Evolutionary conservation across 2,329 filamentous ascomycete species (phyloP), one percentile per base, ranked within the genome.

Genomic region (Aspergillus pseudoglaucus): DNA sequence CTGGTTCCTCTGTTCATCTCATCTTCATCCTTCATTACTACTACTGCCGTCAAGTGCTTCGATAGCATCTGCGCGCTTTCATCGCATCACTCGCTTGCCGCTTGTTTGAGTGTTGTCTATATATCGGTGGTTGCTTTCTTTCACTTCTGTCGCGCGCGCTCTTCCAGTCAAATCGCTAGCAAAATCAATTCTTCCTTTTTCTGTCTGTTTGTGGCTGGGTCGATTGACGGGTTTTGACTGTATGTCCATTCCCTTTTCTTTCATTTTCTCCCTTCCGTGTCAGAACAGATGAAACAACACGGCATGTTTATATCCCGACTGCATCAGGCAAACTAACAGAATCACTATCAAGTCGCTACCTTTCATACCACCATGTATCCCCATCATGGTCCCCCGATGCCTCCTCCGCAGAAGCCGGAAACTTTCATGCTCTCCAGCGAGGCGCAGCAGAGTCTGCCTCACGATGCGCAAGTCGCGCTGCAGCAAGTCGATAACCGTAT

Each of bases 401-500:
- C 88, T 61, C 85, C 88, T 64, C 87, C 87, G 54, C 90, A 96
- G 75, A 96, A 95, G 72, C 93, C 93, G 59, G 93, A 98, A 79
- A 97, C 93, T 37, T 98, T 98, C 68, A 91, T 98, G 85, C 80
- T 98, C 69, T 95, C 91, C 69, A 90, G 87, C 64, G 91, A 97
- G 75, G 91, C 93, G 52, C 91, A 97, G 75, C 90, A 96, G 75
- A 91, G 88, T 61, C 80, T 98, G 57, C 93, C 93, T 47, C 89
- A 94, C 59, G 93, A 97, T 77, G 90, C 90, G 61, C 89, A 97
- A 76, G 90, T 97, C 66, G 93, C 93, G 52, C 79, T 98, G 59
- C 91, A 97, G 72, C 93, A 98, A 74, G 93, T 98, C 59, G 93
- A 98, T 72, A 97, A 97, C 72, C 76, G 90, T 95, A 79, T 74